Base-by-base conservation (phyloP, 305 asterid species). In the Striga hermonthica region DNA sequence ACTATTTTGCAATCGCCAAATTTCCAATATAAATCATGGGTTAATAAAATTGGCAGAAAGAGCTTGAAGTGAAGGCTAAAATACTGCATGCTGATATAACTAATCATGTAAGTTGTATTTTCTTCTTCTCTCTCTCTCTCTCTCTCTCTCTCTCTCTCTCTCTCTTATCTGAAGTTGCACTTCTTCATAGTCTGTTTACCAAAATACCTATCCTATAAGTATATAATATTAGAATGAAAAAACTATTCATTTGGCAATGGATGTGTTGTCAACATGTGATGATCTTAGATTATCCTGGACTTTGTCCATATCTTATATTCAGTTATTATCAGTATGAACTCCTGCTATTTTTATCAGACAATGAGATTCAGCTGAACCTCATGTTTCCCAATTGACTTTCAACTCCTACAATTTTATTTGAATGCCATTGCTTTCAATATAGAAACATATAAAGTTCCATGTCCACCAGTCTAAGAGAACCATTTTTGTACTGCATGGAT, bases 1-100 rank as follows among this genome's bases (percentile, higher is more conserved):
- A 15, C n/a, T 62, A 7, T 48, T 47, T 67, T 53, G 40, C 55
- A 65, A 12, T 45, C 9, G 52, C 74, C 60, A 50, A 34, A 14
- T 65, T 55, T 55, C 43, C 50, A 48, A 64, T 22, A 64, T 38
- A 53, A 50, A 52, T 52, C 28, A 68, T 56, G 64, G 47, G 45
- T 69, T 15, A 22, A 54, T 54, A 67, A 71, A 66, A 74, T 78
- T 78, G 75, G 65, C 80, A 92, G 97, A 82, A 77, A 44, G 97
- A 86, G 82, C 75, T 92, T 68, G 90, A 84, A 77, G 62, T 59
- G 67, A 89, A 87, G 88, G 91, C 96, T 55, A 76, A 75, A 67
- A 72, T 80, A 66, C 75, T 92, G 81, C 98, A 86, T 69, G 76
- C 50, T 77, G 98, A 92, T 75, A 87, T 87, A 78, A 87, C 81